phyloP scores from a whole-genome alignment of 345 rosid species.

The Brassica carinata region DNA sequence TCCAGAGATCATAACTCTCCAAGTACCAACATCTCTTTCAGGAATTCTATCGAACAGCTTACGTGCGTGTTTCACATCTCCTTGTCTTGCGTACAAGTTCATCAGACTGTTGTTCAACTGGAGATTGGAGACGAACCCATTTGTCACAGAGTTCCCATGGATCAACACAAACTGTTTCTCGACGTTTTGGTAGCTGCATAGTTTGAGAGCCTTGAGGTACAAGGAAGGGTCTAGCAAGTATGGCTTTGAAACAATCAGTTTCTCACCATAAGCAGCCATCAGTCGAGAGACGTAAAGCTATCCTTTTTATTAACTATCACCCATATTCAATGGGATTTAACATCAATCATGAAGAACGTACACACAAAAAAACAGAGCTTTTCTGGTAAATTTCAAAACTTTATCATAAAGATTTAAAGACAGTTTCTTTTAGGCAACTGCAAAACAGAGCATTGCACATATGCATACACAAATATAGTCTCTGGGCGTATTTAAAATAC shows the following conservation, averaged over 20 bases:
- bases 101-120: conserved; percentile 52
- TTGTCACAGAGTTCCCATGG: conserved; percentile 51
- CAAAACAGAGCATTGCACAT: conserved; percentile 10
- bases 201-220: conserved; percentile 45
- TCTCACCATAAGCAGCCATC: conserved; percentile 28
- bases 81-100: conserved; percentile 39
- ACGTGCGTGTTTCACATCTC: conserved; percentile 44
- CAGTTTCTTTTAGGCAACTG: not conserved
- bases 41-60: conserved; percentile 65
- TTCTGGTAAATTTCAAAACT: conserved; percentile 21
- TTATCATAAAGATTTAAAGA: conserved; percentile 13
- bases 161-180: conserved; percentile 37
- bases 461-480: conserved; percentile 26
- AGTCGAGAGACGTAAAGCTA: not conserved
- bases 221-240: not conserved
- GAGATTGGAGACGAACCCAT: conserved; percentile 45
- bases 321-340: not conserved
- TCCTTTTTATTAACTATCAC: not conserved
- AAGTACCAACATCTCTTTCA: conserved; percentile 57
- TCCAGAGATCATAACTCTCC: conserved; percentile 71
- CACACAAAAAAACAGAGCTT: not conserved
- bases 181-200: conserved; percentile 39
- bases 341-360: conserved; percentile 12
- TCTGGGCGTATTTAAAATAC: conserved; percentile 21
- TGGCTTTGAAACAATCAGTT: conserved; percentile 1